A percentile compares a stretch with the other conserved stretches of the same genome.
Conservation (phyloP, 805 yeast species). For the Clavispora fructus region DNA sequence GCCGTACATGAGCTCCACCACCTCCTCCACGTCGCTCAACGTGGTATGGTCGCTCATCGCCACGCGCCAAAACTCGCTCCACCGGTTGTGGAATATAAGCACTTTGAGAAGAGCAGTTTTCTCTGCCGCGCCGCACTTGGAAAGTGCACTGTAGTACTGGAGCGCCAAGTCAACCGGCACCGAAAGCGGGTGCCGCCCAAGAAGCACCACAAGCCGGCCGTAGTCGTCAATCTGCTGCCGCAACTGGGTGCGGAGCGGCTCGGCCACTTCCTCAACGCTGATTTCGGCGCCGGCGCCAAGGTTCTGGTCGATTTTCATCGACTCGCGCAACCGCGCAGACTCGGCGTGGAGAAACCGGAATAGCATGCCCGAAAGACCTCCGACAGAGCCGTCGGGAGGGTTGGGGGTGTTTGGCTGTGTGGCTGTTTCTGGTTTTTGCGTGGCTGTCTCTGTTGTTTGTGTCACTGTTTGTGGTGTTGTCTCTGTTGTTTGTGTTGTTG, state of each 20-base stretch:
- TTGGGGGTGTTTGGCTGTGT: neutral
- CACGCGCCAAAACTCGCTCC: conserved; percentile 26
- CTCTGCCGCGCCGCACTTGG: conserved; percentile 15
- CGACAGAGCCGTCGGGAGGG: neutral
- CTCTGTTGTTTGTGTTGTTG: too few species aligned
- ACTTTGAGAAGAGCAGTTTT: conserved; percentile 19
- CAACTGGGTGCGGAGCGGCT: conserved; percentile 12
- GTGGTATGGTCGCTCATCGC: conserved; percentile 22
- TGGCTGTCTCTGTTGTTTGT: too few species aligned
- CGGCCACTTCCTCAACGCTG: conserved; percentile 1
- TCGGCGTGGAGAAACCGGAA: conserved; percentile 7
- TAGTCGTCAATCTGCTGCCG: conserved; percentile 22
- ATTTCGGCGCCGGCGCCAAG: neutral
- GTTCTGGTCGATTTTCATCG: conserved; percentile 4
- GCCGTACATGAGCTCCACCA: conserved; percentile 22
- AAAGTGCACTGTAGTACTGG: conserved; percentile 12
- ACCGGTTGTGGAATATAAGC: conserved; percentile 28
- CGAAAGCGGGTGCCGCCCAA: conserved; percentile 28
- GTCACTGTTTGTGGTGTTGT: too few species aligned
- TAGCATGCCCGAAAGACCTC: neutral
- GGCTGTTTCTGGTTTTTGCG: too few species aligned
- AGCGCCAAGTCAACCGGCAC: conserved; percentile 25
- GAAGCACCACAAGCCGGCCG: conserved; percentile 23
- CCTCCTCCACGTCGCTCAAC: conserved; percentile 34
- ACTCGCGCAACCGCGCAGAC: conserved; percentile 4